Evolutionary conservation across 352 stramenopile genomes (phyloP), one percentile per base, ranked within the genome.

Genomic region (Pythium volutum): DNA sequence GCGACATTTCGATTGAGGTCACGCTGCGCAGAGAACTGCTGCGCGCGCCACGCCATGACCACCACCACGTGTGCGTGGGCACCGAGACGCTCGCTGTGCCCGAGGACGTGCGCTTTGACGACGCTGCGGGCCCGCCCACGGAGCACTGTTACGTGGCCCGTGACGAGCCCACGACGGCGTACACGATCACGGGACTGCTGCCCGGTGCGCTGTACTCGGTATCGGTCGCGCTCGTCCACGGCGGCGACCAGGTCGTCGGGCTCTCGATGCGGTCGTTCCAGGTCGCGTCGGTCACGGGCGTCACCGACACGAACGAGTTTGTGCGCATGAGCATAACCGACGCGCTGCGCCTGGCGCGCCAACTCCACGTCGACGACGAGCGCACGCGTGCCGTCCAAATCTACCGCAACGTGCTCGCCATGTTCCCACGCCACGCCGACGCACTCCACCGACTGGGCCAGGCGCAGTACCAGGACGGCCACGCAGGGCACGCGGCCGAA

Each of bases 251-350:
- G 25, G 67, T 90, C 42, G 58, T 91, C 15, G 81, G 70, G 9
- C 58, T 88, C 14, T 94, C 84, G 14, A 79, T 79, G 57, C 74
- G 84, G 1, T 75, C 70, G 9, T 90, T 94, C 51, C 65, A 77
- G 8, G 81, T 92, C 16, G 82, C 65, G 0, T 83, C 77, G 0
- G 57, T 91, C 26, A 20, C 27, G 38, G 6, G 54, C 67, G 8
- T 62, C 59, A 3, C 48, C 69, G 9, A 54, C 59, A 15, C 33
- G 8, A 5, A 36, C 16, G n/a, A 34, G 33, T 16, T 45, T 16
- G 33, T 55, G 11, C 72, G 66, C 4, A 42, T 91, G 49, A 84
- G 80, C 23, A 58, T 92, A 18, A 57, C 53, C 0, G 62, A 72
- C 15, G 81, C 82, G 4, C 51, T 92, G 39, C 69, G 79, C 15